These are phyloP conservation scores for Plicaturopsis crispa DNA, from an alignment of 768 basidiomycete genomes.

Conservation along the genomic window DNA sequence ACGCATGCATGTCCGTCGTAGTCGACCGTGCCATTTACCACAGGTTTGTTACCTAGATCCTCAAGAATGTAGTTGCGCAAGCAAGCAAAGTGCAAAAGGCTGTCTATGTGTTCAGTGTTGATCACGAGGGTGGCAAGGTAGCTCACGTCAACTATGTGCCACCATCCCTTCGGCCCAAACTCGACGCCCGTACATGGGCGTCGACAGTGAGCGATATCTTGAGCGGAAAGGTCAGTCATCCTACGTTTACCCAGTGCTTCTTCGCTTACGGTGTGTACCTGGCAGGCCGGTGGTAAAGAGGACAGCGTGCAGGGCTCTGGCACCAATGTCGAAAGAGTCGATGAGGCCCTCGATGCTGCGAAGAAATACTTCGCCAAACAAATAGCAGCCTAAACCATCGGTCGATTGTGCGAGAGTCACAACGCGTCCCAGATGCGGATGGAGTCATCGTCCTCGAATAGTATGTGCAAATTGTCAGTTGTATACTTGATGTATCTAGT, in stretches of 20 bases:
- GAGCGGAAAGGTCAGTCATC: conserved; percentile 75
- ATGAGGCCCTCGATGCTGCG: conserved; percentile 61
- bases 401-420: too few species aligned
- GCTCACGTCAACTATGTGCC: conserved; percentile 84
- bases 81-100: conserved; percentile 80
- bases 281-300: conserved; percentile 89
- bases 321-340: conserved; percentile 47
- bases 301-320: conserved; percentile 91
- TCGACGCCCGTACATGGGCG: conserved; percentile 90
- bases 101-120: conserved; percentile 82
- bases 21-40: not conserved
- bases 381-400: too few species aligned
- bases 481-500: too few species aligned
- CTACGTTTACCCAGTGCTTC: not conserved
- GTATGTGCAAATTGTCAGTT: too few species aligned
- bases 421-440: too few species aligned
- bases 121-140: conserved; percentile 63
- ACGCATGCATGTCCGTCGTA: conserved; percentile 3
- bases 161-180: conserved; percentile 43
- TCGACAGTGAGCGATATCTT: conserved; percentile 66
- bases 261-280: conserved; percentile 2
- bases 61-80: conserved; percentile 67
- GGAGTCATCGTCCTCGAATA: too few species aligned
- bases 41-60: conserved; percentile 36
- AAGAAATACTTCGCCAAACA: conserved; percentile 30